Percentiles rank a stretch among this genome's conserved stretches.
phyloP scores from a whole-genome alignment of 2,329 filamentous ascomycete genomes.

The Aspergillus phoenicis region DNA sequence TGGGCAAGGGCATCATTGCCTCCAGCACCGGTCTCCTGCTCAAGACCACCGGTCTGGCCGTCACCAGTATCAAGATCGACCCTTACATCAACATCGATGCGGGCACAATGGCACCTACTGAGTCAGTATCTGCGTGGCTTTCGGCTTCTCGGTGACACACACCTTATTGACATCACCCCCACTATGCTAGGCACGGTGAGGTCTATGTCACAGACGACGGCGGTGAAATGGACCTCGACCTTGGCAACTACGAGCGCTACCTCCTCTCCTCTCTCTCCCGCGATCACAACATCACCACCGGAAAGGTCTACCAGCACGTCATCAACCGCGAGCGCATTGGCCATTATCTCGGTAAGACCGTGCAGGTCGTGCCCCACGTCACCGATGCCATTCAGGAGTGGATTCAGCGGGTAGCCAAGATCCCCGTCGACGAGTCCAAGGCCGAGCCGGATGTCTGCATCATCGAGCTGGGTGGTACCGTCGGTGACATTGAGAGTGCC shows the following conservation, averaged over 20 bases:
- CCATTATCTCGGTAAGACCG: conserved; percentile 82
- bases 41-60: conserved; percentile 32
- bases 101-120: conserved; percentile 60
- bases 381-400: conserved; percentile 87
- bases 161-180: conserved; percentile 7
- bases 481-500: conserved; percentile 80
- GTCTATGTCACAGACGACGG: conserved; percentile 85
- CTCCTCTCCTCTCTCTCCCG: conserved; percentile 77
- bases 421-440: conserved; percentile 82
- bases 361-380: conserved; percentile 90
- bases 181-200: conserved; percentile 66
- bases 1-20: conserved; percentile 69
- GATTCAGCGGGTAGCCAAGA: conserved; percentile 81
- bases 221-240: conserved; percentile 73
- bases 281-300: conserved; percentile 96
- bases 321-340: conserved; percentile 72
- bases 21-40: conserved; percentile 41
- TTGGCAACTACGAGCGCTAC: conserved; percentile 79
- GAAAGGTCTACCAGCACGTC: conserved; percentile 91
- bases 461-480: conserved; percentile 54
- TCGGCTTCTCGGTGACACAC: conserved; percentile 4
- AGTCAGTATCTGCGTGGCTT: conserved; percentile 21
- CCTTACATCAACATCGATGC: conserved; percentile 77
- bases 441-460: conserved; percentile 91
- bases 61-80: conserved; percentile 50